Base-by-base conservation (phyloP, 768 basidiomycete genomes). In the Suillus alpinus region DNA sequence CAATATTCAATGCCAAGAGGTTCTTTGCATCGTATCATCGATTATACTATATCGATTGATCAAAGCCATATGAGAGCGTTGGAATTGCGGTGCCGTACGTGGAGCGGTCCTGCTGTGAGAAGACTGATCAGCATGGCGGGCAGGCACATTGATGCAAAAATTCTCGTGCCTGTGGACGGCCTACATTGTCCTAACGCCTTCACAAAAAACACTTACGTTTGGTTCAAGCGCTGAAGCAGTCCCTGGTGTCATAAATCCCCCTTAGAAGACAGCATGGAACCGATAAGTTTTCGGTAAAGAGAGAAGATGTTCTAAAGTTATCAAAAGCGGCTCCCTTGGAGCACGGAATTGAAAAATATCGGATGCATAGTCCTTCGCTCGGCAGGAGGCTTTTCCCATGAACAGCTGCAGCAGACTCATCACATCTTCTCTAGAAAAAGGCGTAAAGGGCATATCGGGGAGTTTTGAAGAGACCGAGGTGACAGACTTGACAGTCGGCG, bases 341-440 rank as follows among this genome's bases (percentile, higher is more conserved):
- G 7, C 16, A 50, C 29, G 26, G 26, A 32, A 50, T 34, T 13
- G 12, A 52, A 7, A 53, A 26, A 14, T 5, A 26, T 23, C 34
- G 23, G 36, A 37, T 37, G n/a, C 16, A 53, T 18, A 18, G 36
- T 18, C 23, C 53, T 37, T 26, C 23, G 53, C 10, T 55, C 37
- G 53, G 36, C 53, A 53, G 20, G 34, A 36, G 53, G 16, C 37
- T 55, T 55, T 37, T 55, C 37, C 53, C 53, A 55, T 53, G 34
- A 34, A 20, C 9, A n/a, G n/a, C n/a, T n/a, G n/a, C n/a, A n/a
- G n/a, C n/a, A n/a, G n/a, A n/a, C n/a, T n/a, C 26, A 26, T 2
- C 26, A 26, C 3, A 26, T 26, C 26, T 26, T 26, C 26, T n/a
- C n/a, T n/a, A n/a, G n/a, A n/a, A n/a, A n/a, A 26, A 47, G 12